phyloP scores from a whole-genome alignment of 2,329 filamentous ascomycete genomes.

The Ascochyta koolunga region DNA sequence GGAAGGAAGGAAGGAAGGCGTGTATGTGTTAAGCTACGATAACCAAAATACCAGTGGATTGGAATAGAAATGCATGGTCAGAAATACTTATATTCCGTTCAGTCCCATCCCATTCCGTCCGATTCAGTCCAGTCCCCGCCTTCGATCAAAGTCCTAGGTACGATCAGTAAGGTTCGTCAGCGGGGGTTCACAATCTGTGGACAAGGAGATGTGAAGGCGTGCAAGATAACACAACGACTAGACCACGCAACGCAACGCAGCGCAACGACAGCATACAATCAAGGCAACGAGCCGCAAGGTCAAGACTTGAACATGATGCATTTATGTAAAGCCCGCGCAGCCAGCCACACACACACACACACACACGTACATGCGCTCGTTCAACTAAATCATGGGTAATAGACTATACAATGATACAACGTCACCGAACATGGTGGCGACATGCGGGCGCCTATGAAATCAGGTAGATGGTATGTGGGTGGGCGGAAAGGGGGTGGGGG shows the following conservation, averaged over 20 bases:
- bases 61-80: no score
- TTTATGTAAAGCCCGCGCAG: constrained; percentile 17
- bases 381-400: constrained; percentile 13
- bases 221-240: no score
- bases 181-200: neutral
- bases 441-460: neutral
- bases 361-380: neutral
- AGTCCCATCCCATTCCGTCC: no score
- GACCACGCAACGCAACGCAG: neutral
- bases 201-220: neutral
- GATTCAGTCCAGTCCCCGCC: neutral
- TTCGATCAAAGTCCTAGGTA: neutral
- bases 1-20: no score
- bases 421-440: neutral
- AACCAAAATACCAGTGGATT: no score
- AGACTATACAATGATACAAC: constrained; percentile 24
- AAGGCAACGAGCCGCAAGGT: neutral
- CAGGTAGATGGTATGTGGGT: neutral
- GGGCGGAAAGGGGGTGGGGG: neutral
- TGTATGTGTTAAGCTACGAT: no score
- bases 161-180: neutral
- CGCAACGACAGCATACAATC: neutral
- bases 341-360: neutral
- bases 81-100: no score
- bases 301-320: constrained; percentile 20